Base-by-base conservation (phyloP, 352 stramenopile genomes). In the Globisporangium splendens region DNA sequence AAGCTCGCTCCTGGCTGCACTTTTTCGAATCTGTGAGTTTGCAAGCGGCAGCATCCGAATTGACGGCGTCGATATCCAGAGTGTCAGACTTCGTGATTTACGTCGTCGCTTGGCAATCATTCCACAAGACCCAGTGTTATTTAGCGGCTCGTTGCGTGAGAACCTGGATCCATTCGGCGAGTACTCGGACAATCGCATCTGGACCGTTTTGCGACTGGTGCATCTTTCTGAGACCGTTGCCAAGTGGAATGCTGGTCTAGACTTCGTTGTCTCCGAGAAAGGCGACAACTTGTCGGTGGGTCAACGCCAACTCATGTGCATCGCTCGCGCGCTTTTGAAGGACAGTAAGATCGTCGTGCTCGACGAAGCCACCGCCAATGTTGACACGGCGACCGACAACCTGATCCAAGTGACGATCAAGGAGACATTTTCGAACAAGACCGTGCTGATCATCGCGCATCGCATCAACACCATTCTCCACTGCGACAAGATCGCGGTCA, bases 381-480 rank as follows among this genome's bases (percentile, higher is more conserved):
- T 98, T 0, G 92, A 98, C 72, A 71, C 73, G 46, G 79, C 83
- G 49, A 96, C 90, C 0, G 89, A 98, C 65, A 52, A 54, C 17
- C 62, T 86, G 31, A 96, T 98, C 56, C 94, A 98, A 70, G n/a
- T 38, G 21, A 82, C 72, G 11, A 79, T 90, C 48, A 63, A 67
- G 43, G 50, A 67, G 28, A 72, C 50, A 24, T 98, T 98, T 65
- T 51, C 57, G 15, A 56, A 86, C 46, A 95, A 79, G 50, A 99
- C 96, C 2, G 63, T 97, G 39, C 63, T 99, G 6, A 98, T 89
- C 5, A 98, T 99, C 52, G 96, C 96, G 13, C 96, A 99, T 67
- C 82, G 96, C 17, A 73, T 99, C 31, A 81, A 98, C 61, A 98
- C 96, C 12, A 96, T 99, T 55, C 93, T 97, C 63, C 91, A 98